Conservation (phyloP, 2,329 filamentous ascomycete genomes). For the Phialocephala subalpina region DNA sequence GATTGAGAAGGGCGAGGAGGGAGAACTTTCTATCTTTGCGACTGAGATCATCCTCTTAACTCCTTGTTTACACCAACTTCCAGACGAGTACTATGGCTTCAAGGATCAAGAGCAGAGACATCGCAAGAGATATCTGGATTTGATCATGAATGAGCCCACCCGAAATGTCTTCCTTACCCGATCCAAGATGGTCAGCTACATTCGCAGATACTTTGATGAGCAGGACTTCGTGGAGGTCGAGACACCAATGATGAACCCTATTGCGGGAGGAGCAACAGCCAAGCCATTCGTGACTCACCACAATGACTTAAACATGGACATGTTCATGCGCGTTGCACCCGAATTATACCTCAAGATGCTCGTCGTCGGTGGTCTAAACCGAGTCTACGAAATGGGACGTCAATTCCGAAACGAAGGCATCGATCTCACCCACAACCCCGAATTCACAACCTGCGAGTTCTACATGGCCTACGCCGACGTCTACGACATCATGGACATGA, state of each 20-base stretch:
- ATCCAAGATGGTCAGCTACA: slow-evolving; percentile 86
- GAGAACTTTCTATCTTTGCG: slow-evolving; percentile 94
- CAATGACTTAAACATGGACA: slow-evolving; percentile 93
- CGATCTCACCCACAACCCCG: slow-evolving; percentile 95
- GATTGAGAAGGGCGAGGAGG: slow-evolving; percentile 78
- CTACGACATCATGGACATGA: slow-evolving; percentile 89
- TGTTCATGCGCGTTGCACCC: slow-evolving; percentile 94
- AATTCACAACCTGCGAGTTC: slow-evolving; percentile 98
- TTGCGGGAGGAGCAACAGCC: slow-evolving; percentile 94
- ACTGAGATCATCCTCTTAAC: slow-evolving; percentile 85
- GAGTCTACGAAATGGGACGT: slow-evolving; percentile 94
- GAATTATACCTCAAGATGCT: slow-evolving; percentile 97
- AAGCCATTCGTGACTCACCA: slow-evolving; percentile 95
- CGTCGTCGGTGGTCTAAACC: slow-evolving; percentile 91
- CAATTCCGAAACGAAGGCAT: slow-evolving; percentile 96
- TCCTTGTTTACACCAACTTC: slow-evolving; percentile 90
- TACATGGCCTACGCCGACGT: slow-evolving; percentile 95
- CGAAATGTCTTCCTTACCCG: slow-evolving; percentile 86
- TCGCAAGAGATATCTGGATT: slow-evolving; percentile 91
- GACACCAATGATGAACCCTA: slow-evolving; percentile 97
- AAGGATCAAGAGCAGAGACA: slow-evolving; percentile 94
- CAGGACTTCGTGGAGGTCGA: slow-evolving; percentile 93
- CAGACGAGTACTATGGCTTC: slow-evolving; percentile 91
- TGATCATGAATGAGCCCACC: slow-evolving; percentile 91
- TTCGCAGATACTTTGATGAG: slow-evolving; percentile 86